Percentiles rank a stretch among this genome's conserved stretches.
phyloP scores from a whole-genome alignment of 495 filamentous ascomycete genomes.

The Penicillium manginii region DNA sequence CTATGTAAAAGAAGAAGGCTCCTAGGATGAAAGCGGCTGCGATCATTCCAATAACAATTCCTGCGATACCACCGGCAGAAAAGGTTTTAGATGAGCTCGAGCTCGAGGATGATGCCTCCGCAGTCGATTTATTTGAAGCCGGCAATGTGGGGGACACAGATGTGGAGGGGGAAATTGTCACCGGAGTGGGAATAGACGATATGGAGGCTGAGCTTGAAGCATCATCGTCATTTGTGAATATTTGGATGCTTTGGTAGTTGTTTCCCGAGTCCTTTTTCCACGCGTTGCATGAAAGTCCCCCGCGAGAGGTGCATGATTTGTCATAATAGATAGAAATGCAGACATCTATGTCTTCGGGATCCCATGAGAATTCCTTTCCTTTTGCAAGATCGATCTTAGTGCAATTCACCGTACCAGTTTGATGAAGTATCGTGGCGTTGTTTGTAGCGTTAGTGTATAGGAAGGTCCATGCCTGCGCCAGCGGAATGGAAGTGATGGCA shows the following conservation, averaged over 20 bases:
- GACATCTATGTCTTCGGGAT: conserved; percentile 17
- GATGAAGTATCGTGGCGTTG: conserved; percentile 15
- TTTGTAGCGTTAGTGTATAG: conserved; percentile 20
- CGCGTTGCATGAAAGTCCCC: conserved; percentile 10
- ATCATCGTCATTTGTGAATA: conserved; percentile 9
- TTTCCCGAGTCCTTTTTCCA: conserved; percentile 21
- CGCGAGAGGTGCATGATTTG: conserved; percentile 7
- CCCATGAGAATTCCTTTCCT: conserved; percentile 20
- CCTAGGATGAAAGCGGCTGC: conserved; percentile 11
- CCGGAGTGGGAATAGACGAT: background rate
- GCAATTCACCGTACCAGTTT: conserved; percentile 11
- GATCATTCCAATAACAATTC: conserved; percentile 18
- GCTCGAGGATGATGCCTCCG: background rate
- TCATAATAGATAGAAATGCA: conserved; percentile 30
- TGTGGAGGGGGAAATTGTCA: background rate
- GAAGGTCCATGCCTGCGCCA: conserved; percentile 27
- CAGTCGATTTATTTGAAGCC: background rate
- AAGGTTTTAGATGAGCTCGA: conserved; percentile 8
- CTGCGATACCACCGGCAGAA: conserved; percentile 21
- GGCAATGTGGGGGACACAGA: background rate
- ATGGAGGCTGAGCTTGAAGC: background rate
- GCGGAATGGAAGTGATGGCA: conserved; percentile 1
- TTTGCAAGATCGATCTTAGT: conserved; percentile 15
- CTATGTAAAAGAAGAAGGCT: conserved; percentile 6
- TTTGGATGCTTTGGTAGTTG: conserved; percentile 9